These are phyloP conservation scores for Fusarium vanettenii DNA, from an alignment of 2,329 filamentous ascomycete species.

Conservation along the genomic window DNA sequence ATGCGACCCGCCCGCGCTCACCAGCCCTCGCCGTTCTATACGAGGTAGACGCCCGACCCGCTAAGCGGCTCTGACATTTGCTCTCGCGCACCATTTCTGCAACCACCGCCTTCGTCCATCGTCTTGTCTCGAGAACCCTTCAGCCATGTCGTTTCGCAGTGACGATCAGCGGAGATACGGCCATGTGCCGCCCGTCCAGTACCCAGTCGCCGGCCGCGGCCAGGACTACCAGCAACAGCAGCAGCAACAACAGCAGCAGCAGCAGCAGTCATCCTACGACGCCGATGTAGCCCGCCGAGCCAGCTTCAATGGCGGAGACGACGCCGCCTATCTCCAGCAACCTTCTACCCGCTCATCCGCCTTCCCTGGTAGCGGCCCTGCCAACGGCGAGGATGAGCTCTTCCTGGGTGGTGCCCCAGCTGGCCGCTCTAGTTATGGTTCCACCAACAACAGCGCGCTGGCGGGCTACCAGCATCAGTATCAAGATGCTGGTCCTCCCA, in stretches of 20 bases:
- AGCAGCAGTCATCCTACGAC: slow-evolving; percentile 49
- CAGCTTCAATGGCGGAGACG: slow-evolving; percentile 83
- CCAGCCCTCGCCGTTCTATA: slow-evolving; percentile 40
- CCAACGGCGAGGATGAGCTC: slow-evolving; percentile 66
- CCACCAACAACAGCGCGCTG: slow-evolving; percentile 59
- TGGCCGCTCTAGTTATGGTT: slow-evolving; percentile 53
- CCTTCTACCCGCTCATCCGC: slow-evolving; percentile 41
- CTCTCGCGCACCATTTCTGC: slow-evolving; percentile 25
- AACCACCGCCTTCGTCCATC: slow-evolving; percentile 12
- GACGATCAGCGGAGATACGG: slow-evolving; percentile 73
- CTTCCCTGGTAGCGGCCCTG: slow-evolving; percentile 29
- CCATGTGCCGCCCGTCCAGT: slow-evolving; percentile 74
- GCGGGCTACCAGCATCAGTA: slow-evolving; percentile 65
- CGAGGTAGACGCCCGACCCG: slow-evolving; percentile 41
- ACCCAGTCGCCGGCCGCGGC: slow-evolving; percentile 61
- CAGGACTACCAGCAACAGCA: slow-evolving; percentile 49
- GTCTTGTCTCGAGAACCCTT: slow-evolving; percentile 6
- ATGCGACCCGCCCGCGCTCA: slow-evolving; percentile 40
- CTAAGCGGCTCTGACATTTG: slow-evolving; percentile 33
- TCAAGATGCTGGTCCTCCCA: slow-evolving; percentile 56
- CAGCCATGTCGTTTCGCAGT: slow-evolving; percentile 71
- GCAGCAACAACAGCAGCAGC: slow-evolving; percentile 48
- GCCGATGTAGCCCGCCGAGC: slow-evolving; percentile 62
- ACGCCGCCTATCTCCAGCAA: slow-evolving; percentile 65
- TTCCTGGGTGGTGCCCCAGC: slow-evolving; percentile 65